Conservation (phyloP, 116 monocot genomes). For the Posidonia oceanica region DNA sequence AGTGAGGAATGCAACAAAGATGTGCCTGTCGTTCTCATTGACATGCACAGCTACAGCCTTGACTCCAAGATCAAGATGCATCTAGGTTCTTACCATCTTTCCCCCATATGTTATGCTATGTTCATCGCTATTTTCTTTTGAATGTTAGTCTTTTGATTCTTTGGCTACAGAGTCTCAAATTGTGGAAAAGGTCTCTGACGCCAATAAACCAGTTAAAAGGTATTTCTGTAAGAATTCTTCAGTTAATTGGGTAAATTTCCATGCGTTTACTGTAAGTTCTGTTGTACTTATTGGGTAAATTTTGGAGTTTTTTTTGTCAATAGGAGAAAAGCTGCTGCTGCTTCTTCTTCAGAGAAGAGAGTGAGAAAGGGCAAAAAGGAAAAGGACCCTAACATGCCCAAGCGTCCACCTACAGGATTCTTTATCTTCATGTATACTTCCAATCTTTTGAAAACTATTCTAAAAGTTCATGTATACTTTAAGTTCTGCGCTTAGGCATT, state of each 20-base stretch:
- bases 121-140: not conserved
- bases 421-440: slow-evolving; percentile 53
- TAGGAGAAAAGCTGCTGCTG: slow-evolving; percentile 37
- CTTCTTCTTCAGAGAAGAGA: slow-evolving; percentile 18
- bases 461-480: too few relatives aligned
- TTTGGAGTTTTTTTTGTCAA: not conserved
- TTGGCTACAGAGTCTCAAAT: slow-evolving; percentile 46
- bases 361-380: slow-evolving; percentile 24
- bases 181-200: slow-evolving; percentile 45
- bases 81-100: not conserved
- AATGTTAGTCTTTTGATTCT: not conserved
- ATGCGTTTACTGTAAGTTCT: not conserved
- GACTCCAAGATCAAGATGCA: slow-evolving; percentile 26
- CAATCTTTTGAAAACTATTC: not conserved
- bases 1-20: slow-evolving; percentile 47
- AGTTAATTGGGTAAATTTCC: not conserved
- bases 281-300: not conserved
- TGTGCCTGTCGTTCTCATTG: slow-evolving; percentile 59
- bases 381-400: slow-evolving; percentile 45
- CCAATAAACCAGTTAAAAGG: slow-evolving; percentile 27
- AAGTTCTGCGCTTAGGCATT: too few relatives aligned
- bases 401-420: slow-evolving; percentile 67
- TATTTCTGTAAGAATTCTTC: not conserved
- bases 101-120: not conserved
- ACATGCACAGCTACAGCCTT: slow-evolving; percentile 88